A percentile compares a stretch with the other conserved stretches of the same genome.
These are phyloP conservation scores for Neonectria coccinea DNA, from an alignment of 2,329 filamentous ascomycete genomes.

Conservation along the genomic window DNA sequence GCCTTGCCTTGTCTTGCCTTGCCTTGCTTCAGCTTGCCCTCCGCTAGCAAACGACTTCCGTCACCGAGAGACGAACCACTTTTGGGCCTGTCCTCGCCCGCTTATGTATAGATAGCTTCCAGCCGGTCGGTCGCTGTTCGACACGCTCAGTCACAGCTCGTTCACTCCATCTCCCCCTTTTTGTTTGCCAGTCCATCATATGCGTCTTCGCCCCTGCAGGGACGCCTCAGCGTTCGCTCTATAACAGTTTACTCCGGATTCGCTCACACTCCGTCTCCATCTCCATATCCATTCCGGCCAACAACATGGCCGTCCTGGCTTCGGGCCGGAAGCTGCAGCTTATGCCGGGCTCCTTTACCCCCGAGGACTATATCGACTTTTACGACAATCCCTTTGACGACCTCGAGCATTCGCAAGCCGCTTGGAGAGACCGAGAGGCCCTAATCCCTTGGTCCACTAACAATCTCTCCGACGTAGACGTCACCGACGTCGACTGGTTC, in stretches of 20 bases:
- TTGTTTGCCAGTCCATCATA: slow-evolving; percentile 3
- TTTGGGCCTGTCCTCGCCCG: background rate
- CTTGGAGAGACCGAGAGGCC: slow-evolving; percentile 37
- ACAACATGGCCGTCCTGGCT: slow-evolving; percentile 21
- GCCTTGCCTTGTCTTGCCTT: background rate
- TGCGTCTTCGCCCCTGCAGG: slow-evolving; percentile 11
- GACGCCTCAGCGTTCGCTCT: slow-evolving; percentile 6
- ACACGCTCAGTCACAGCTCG: background rate
- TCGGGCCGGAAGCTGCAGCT: slow-evolving; percentile 31
- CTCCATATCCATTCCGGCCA: background rate
- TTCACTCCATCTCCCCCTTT: background rate
- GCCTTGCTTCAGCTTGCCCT: slow-evolving; percentile 9
- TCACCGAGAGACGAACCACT: slow-evolving; percentile 14
- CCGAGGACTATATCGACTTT: slow-evolving; percentile 48
- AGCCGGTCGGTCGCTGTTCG: background rate
- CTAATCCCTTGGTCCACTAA: slow-evolving; percentile 38
- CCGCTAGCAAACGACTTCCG: background rate
- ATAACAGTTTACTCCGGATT: background rate
- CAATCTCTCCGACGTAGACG: slow-evolving; percentile 42
- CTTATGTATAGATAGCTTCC: slow-evolving; percentile 8
- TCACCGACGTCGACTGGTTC: slow-evolving; percentile 57
- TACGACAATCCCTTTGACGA: slow-evolving; percentile 47
- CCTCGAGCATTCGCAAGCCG: slow-evolving; percentile 41
- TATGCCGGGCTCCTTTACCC: slow-evolving; percentile 47
- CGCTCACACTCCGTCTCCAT: background rate